phyloP scores from a whole-genome alignment of 2,329 filamentous ascomycete genomes.

The Fusarium continuum region DNA sequence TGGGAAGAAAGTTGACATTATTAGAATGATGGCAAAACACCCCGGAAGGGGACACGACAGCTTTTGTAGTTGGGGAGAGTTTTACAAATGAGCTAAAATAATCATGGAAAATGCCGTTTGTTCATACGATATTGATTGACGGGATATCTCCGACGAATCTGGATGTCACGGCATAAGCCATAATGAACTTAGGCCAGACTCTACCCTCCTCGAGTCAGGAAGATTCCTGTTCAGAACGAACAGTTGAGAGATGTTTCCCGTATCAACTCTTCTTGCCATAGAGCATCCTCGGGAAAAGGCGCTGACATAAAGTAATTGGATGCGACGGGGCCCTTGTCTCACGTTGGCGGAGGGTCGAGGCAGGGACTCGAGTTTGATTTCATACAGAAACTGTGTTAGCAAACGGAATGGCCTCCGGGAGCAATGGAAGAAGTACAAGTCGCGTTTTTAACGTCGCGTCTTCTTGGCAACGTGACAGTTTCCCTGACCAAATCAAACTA shows the following conservation, averaged over 20 bases:
- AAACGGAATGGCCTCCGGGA: background rate
- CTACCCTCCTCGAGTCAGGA: background rate
- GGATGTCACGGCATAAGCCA: background rate
- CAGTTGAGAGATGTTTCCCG: background rate
- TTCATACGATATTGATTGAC: background rate
- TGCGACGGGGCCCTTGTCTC: too few species aligned
- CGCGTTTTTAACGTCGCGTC: too few species aligned
- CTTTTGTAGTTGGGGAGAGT: background rate
- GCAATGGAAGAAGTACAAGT: too few species aligned
- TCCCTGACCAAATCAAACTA: too few species aligned
- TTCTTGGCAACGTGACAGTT: too few species aligned
- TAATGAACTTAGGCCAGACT: background rate
- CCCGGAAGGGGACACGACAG: background rate
- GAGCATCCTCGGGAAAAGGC: background rate
- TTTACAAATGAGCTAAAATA: background rate
- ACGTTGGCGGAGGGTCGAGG: too few species aligned
- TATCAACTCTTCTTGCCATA: background rate
- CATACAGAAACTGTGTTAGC: background rate
- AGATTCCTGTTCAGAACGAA: background rate
- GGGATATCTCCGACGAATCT: background rate
- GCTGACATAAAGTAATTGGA: too few species aligned
- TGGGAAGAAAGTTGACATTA: background rate
- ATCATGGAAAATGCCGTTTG: background rate
- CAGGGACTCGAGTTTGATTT: background rate
- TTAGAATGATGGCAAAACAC: background rate